Conservation (phyloP, 2,329 filamentous ascomycete species). For the Stemphylium vesicarium region DNA sequence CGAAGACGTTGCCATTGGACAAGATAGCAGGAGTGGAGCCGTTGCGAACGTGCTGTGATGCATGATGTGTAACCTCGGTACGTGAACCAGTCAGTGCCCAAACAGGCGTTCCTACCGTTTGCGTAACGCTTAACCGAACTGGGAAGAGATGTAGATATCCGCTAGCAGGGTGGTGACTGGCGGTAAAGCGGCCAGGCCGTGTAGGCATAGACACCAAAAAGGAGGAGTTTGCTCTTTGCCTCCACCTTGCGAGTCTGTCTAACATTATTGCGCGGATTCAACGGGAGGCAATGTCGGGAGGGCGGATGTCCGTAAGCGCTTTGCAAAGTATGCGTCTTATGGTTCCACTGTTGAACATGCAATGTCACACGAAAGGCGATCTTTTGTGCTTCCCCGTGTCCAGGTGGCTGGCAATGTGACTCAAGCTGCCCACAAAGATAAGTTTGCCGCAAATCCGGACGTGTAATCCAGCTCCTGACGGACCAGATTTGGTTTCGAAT, state of each 20-base stretch:
- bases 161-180: neutral
- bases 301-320: neutral
- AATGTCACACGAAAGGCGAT: conserved; percentile 5
- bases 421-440: conserved; percentile 10
- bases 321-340: conserved; percentile 4
- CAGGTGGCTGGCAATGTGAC: conserved; percentile 3
- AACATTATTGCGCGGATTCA: neutral
- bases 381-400: conserved; percentile 2
- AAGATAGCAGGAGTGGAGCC: neutral
- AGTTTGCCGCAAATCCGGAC: conserved; percentile 8
- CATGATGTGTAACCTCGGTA: conserved; percentile 5
- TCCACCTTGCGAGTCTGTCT: neutral
- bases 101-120: neutral
- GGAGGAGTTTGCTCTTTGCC: neutral
- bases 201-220: neutral
- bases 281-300: neutral
- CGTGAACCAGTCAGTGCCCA: neutral
- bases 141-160: neutral
- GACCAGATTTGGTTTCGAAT: neutral
- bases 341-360: conserved; percentile 14
- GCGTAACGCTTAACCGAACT: neutral
- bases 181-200: neutral
- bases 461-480: neutral
- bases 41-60: neutral
- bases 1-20: conserved; percentile 2